Percentiles rank a stretch among this genome's conserved stretches.
These are phyloP conservation scores for Adansonia rubrostipa DNA, from an alignment of 441 rosid species.

Conservation along the genomic window DNA sequence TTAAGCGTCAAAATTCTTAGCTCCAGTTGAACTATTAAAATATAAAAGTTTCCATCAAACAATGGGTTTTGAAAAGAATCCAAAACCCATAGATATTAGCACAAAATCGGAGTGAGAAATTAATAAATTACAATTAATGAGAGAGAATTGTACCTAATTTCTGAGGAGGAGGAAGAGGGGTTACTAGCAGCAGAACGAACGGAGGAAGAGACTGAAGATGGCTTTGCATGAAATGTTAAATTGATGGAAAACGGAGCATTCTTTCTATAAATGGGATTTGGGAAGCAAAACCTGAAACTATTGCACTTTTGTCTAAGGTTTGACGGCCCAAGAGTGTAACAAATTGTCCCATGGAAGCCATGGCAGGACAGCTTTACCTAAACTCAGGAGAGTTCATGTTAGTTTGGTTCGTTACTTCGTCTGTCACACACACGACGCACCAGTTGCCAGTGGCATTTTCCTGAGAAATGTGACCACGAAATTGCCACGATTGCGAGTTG, in stretches of 20 bases:
- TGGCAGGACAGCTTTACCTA: slow-evolving; percentile 30
- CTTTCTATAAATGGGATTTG: slow-evolving; percentile 26
- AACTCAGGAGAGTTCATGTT: neutral
- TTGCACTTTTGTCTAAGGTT: slow-evolving; percentile 23
- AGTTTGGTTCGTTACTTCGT: slow-evolving; percentile 22
- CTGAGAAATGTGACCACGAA: slow-evolving; percentile 35
- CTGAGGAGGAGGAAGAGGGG: slow-evolving; percentile 54
- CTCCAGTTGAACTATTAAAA: neutral
- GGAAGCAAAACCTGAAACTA: slow-evolving; percentile 33
- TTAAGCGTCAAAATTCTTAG: neutral
- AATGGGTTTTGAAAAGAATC: neutral
- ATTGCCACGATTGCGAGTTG: slow-evolving; percentile 42
- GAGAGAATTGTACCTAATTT: slow-evolving; percentile 47
- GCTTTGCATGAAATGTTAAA: slow-evolving; percentile 32
- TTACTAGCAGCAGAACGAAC: slow-evolving; percentile 59
- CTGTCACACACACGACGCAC: neutral
- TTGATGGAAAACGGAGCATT: slow-evolving; percentile 26
- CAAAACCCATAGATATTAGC: slow-evolving; percentile 17
- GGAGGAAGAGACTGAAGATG: slow-evolving; percentile 29
- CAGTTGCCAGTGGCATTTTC: slow-evolving; percentile 1
- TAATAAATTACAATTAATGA: slow-evolving; percentile 1
- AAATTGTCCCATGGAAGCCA: slow-evolving; percentile 57
- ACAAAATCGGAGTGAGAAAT: neutral
- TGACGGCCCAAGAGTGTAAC: slow-evolving; percentile 36
- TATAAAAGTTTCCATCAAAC: neutral